Conservation (phyloP, 2,329 filamentous ascomycete genomes). For the Didymella exigua region DNA sequence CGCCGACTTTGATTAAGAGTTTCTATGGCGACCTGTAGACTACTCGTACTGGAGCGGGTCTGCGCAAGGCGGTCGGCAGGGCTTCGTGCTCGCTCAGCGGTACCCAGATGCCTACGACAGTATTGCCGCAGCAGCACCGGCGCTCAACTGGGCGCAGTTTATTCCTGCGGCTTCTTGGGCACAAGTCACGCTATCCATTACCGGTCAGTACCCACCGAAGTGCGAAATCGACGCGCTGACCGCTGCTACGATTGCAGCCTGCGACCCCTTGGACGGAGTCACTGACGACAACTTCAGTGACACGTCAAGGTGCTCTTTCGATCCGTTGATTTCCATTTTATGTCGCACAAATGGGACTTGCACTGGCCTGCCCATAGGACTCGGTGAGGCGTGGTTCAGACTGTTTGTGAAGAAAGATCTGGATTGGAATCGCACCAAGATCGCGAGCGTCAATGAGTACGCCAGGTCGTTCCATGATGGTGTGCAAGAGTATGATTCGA, state of each 20-base stretch:
- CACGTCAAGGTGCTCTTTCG: constrained; percentile 9
- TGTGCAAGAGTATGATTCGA: constrained; percentile 19
- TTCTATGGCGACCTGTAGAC: constrained; percentile 38
- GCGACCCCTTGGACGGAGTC: constrained; percentile 27
- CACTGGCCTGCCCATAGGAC: constrained; percentile 11
- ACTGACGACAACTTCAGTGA: constrained; percentile 45
- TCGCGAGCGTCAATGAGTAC: constrained; percentile 12
- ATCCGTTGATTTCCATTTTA: constrained; percentile 8
- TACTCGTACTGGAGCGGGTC: constrained; percentile 45
- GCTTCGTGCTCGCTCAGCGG: constrained; percentile 33
- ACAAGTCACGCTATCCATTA: constrained; percentile 30
- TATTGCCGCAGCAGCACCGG: constrained; percentile 49
- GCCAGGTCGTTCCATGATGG: constrained; percentile 7
- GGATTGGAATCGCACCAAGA: constrained; percentile 10
- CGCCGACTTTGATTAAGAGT: constrained; percentile 15
- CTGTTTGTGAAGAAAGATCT: constrained; percentile 22
- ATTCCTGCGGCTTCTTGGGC: constrained; percentile 33
- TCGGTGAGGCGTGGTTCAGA: constrained; percentile 20
- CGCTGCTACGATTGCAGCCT: constrained; percentile 15
- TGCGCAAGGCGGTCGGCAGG: constrained; percentile 42
- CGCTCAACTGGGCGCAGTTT: constrained; percentile 43
- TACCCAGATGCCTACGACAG: constrained; percentile 44
- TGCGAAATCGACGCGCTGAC: constrained; percentile 23
- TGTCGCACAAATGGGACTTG: constrained; percentile 19
- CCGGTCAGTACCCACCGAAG: constrained; percentile 20